These are phyloP conservation scores for Fusarium pilosicola DNA, from an alignment of 2,329 filamentous ascomycete genomes.

Conservation along the genomic window DNA sequence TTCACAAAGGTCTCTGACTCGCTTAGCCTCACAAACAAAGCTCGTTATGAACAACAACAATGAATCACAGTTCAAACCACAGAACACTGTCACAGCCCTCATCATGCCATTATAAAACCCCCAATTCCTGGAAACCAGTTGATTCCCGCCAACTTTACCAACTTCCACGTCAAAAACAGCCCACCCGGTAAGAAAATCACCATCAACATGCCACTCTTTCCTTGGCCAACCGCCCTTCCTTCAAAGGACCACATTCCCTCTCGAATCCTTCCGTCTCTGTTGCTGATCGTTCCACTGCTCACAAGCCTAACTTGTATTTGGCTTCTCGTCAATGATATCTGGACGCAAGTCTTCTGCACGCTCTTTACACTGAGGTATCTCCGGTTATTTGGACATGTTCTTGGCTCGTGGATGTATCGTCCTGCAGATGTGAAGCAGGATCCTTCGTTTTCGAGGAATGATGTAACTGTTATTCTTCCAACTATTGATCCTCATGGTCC, in stretches of 20 bases:
- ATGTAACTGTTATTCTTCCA: conserved; percentile 63
- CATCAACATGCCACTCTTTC: neutral
- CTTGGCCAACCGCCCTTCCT: neutral
- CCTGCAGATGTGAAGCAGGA: conserved; percentile 43
- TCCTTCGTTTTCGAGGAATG: conserved; percentile 47
- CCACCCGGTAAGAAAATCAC: neutral
- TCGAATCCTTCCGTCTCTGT: conserved; percentile 3
- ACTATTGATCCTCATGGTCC: conserved; percentile 57
- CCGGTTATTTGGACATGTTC: conserved; percentile 55
- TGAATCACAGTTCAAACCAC: neutral
- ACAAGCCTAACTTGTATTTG: conserved; percentile 12
- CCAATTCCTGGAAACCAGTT: neutral
- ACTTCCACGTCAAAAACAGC: neutral
- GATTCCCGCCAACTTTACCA: neutral
- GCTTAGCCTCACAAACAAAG: neutral
- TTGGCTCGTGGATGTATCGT: conserved; percentile 54
- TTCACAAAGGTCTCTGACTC: neutral
- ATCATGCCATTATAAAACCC: neutral
- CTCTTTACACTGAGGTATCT: conserved; percentile 55
- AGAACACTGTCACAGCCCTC: neutral
- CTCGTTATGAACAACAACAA: rapidly evolving
- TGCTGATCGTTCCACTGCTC: neutral
- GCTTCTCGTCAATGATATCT: conserved; percentile 24
- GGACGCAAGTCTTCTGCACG: conserved; percentile 32
- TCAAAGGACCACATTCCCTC: neutral